Base-by-base conservation (phyloP, 306 rosid genomes). In the Prunus kanzakura region DNA sequence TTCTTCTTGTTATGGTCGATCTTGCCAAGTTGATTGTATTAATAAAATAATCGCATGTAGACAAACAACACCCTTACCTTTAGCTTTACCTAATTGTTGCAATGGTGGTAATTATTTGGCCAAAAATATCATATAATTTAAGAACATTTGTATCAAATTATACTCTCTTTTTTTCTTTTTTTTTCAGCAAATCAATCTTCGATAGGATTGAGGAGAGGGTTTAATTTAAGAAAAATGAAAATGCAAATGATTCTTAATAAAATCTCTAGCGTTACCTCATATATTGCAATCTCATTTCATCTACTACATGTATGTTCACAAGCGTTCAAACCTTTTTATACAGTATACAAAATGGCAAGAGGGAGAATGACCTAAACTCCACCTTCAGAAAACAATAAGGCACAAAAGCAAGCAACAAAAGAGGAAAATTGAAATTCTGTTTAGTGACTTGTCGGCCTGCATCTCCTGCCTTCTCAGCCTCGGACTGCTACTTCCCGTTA, bases 391-490 rank as follows among this genome's bases (percentile, higher is more conserved):
- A 57, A 96, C 90, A 1, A 92, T 11, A 66, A 96, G 96, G 80
- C 98, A 96, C 27, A 96, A 76, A 76, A 96, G 83, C 58, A 89
- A 77, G 79, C 97, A 96, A 74, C 97, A 96, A 52, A 96, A 82
- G 16, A 96, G 88, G 83, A 96, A 96, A 58, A 91, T 64, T 12
- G 97, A 91, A 77, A 96, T 80, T 83, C 99, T 92, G 76, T 87
- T 91, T 64, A 96, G 80, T 8, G 89, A 96, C 75, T 91, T 96
- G 41, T 89, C 88, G 62, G 88, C 91, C 88, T 91, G 91, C 85
- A 92, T 84, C 84, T 92, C 96, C 32, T 81, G 97, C 84, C 97
- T 92, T 82, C 98, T 91, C 86, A 89, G 38, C 76, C 99, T 87
- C 2, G 91, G 78, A 64, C 82, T 85, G 43, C 82, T 78, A 73